A percentile compares a stretch with the other conserved stretches of the same genome.
These are phyloP conservation scores for Stylosanthes scabra DNA, from an alignment of 331 rosid genomes.

Conservation along the genomic window DNA sequence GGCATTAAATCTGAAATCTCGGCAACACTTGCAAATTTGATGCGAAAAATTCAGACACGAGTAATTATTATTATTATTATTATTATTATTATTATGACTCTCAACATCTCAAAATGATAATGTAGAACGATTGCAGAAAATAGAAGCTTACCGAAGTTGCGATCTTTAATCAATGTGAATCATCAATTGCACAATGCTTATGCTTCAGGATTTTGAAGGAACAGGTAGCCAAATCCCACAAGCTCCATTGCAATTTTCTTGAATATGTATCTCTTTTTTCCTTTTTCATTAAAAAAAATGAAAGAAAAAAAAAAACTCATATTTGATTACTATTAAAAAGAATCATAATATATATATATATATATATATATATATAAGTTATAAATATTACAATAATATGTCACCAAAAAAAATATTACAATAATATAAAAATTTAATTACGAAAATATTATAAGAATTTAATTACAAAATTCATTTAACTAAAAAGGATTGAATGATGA, in stretches of 20 bases:
- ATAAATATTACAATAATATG: too few relatives aligned
- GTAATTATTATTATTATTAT: neutral
- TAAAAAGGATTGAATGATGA: too few relatives aligned
- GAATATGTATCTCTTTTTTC: neutral
- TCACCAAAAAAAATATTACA: too few relatives aligned
- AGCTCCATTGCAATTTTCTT: neutral
- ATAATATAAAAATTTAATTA: too few relatives aligned
- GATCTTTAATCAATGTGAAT: constrained; percentile 18
- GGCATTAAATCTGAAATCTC: neutral
- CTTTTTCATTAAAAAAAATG: neutral
- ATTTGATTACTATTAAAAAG: too few relatives aligned
- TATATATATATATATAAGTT: too few relatives aligned
- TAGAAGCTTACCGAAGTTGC: neutral
- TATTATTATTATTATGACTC: too few relatives aligned
- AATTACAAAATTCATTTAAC: too few relatives aligned
- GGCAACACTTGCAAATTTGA: neutral
- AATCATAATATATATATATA: too few relatives aligned
- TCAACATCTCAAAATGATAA: neutral
- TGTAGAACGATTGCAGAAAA: neutral
- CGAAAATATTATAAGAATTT: too few relatives aligned
- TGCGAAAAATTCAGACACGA: neutral
- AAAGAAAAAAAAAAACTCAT: too few relatives aligned
- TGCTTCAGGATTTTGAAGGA: constrained; percentile 5
- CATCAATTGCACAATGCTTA: neutral
- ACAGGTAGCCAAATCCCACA: constrained; percentile 10